These are phyloP conservation scores for Aspergillus haitiensis DNA, from an alignment of 495 filamentous ascomycete genomes.

Conservation along the genomic window DNA sequence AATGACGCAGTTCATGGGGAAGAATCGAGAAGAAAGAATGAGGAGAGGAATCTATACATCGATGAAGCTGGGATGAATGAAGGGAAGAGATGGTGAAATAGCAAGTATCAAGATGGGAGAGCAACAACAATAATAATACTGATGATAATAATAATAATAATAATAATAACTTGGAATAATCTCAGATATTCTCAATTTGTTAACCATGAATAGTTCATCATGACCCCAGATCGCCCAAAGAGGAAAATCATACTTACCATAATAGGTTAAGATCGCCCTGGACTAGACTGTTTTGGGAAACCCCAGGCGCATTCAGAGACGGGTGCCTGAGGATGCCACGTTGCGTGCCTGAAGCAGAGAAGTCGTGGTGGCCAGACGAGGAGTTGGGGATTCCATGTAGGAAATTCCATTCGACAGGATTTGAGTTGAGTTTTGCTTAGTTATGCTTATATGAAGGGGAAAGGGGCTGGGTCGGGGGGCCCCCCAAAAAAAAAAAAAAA, in stretches of 20 bases:
- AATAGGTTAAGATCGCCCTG: conserved; percentile 15
- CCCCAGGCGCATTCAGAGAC: conserved; percentile 7
- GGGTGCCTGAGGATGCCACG: conserved; percentile 23
- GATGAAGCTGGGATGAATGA: too few relatives aligned
- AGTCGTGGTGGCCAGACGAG: neutral
- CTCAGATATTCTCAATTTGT: too few relatives aligned
- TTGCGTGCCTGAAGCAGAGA: conserved; percentile 12
- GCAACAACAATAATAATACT: too few relatives aligned
- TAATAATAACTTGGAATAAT: too few relatives aligned
- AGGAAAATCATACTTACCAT: conserved; percentile 22
- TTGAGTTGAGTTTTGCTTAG: neutral
- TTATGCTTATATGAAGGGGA: neutral
- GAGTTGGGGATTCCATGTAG: conserved; percentile 1
- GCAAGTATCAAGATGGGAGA: too few relatives aligned
- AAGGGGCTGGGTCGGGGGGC: neutral
- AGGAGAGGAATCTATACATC: too few relatives aligned
- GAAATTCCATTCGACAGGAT: conserved; percentile 2
- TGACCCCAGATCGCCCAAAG: conserved; percentile 24
- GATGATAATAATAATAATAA: too few relatives aligned
- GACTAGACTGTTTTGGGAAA: conserved; percentile 21
- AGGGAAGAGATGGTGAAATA: too few relatives aligned
- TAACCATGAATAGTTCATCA: neutral
- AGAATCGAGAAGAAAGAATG: too few relatives aligned
- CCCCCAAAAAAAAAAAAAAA: too few relatives aligned
- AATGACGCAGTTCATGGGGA: too few relatives aligned